Conservation (phyloP, 306 rosid genomes). For the Trifolium fragiferum region DNA sequence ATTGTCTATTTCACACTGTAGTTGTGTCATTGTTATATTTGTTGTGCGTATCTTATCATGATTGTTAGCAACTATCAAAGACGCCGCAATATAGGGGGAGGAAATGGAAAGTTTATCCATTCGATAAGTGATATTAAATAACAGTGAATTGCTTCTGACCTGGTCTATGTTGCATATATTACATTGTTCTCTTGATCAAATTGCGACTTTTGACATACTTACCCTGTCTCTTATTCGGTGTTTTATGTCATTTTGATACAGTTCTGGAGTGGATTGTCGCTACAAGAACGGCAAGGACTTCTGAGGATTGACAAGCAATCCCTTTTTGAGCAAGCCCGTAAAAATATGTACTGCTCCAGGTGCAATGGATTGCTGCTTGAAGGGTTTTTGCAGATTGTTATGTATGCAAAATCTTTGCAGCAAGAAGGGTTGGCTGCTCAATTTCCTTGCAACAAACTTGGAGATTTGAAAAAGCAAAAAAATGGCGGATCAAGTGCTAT, state of each 20-base stretch:
- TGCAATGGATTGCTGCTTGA: constrained; percentile 98
- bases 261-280: constrained; percentile 90
- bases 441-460: constrained; percentile 55
- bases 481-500: constrained; percentile 54
- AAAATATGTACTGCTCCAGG: constrained; percentile 98
- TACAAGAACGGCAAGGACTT: constrained; percentile 78
- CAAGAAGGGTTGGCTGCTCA: constrained; percentile 65
- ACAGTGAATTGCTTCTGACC: constrained; percentile 17
- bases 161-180: constrained; percentile 12
- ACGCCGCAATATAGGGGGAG: constrained; percentile 1
- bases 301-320: constrained; percentile 96
- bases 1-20: background rate
- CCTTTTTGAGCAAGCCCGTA: constrained; percentile 97
- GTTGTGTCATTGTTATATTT: background rate
- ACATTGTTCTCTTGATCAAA: constrained; percentile 26
- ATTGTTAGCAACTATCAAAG: constrained; percentile 15
- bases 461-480: constrained; percentile 60
- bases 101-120: constrained; percentile 15
- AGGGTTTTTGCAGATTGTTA: constrained; percentile 93
- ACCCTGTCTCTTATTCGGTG: constrained; percentile 40
- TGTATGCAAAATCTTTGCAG: constrained; percentile 92
- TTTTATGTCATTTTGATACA: constrained; percentile 49
- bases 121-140: constrained; percentile 28
- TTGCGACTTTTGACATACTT: constrained; percentile 28
- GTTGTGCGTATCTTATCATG: constrained; percentile 24